A percentile compares a stretch with the other conserved stretches of the same genome.
Conservation (phyloP, 1,284 basidiomycete species). For the Austropuccinia psidii region DNA sequence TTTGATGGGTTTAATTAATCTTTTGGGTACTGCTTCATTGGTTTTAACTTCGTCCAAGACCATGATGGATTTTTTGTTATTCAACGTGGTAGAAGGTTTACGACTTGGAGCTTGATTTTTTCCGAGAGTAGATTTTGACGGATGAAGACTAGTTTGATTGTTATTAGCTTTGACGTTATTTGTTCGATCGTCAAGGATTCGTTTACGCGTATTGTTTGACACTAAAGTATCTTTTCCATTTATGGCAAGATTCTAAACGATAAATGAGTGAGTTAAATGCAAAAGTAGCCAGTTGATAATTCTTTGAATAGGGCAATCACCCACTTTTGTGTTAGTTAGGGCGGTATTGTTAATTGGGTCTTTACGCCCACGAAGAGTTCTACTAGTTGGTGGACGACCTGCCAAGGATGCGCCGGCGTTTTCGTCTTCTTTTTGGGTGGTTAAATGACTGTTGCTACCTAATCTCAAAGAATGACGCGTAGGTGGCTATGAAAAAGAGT, state of each 20-base stretch:
- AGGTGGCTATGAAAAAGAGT: conserved; percentile 8
- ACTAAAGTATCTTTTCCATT: neutral
- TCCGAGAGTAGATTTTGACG: neutral
- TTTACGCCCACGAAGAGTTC: conserved; percentile 9
- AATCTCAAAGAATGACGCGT: conserved; percentile 34
- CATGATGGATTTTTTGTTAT: neutral
- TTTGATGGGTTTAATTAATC: conserved; percentile 31
- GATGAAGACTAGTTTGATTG: neutral
- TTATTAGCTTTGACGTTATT: conserved; percentile 17
- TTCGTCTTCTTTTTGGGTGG: conserved; percentile 27
- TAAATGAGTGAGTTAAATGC: neutral
- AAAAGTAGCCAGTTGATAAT: neutral
- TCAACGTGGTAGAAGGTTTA: conserved; percentile 3
- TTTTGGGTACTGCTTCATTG: neutral
- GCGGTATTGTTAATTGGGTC: neutral
- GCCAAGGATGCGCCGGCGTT: conserved; percentile 6
- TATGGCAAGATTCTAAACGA: neutral
- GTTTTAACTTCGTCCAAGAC: conserved; percentile 21
- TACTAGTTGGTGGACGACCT: neutral
- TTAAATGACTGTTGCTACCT: neutral
- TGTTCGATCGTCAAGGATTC: conserved; percentile 31
- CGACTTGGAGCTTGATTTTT: neutral
- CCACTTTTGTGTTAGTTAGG: neutral
- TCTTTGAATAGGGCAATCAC: neutral
- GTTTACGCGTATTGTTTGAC: conserved; percentile 14